Percentiles rank a stretch among this genome's conserved stretches.
These are phyloP conservation scores for Trichoderma orchidacearum DNA, from an alignment of 495 filamentous ascomycete genomes.

Conservation along the genomic window DNA sequence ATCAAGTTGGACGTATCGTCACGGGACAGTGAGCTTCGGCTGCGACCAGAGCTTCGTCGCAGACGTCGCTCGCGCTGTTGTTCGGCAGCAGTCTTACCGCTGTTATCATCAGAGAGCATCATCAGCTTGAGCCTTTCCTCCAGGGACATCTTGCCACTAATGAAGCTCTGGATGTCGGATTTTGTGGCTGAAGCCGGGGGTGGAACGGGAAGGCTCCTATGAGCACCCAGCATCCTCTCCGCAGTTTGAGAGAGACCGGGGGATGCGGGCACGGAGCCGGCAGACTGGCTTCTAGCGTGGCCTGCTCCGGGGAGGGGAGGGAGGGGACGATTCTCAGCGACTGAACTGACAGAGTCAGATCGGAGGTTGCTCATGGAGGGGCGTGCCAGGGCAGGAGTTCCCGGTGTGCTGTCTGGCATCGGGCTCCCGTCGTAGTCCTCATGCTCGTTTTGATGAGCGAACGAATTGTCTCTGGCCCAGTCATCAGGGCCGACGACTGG, in stretches of 20 bases:
- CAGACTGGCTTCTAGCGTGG: slow-evolving; percentile 18
- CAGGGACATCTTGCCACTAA: slow-evolving; percentile 56
- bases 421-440: slow-evolving; percentile 64
- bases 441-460: slow-evolving; percentile 37
- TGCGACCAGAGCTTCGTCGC: slow-evolving; percentile 35
- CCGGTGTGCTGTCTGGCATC: slow-evolving; percentile 31
- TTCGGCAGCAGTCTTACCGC: slow-evolving; percentile 34
- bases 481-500: slow-evolving; percentile 93
- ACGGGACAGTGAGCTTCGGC: slow-evolving; percentile 36
- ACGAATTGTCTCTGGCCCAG: slow-evolving; percentile 52
- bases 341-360: slow-evolving; percentile 55
- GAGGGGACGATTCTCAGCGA: slow-evolving; percentile 58
- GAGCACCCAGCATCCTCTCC: slow-evolving; percentile 45
- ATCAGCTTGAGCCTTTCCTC: slow-evolving; percentile 73
- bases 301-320: slow-evolving; percentile 54
- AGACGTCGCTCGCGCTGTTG: slow-evolving; percentile 49
- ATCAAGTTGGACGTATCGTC: slow-evolving; percentile 22
- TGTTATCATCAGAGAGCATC: slow-evolving; percentile 55
- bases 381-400: slow-evolving; percentile 16
- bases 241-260: slow-evolving; percentile 43
- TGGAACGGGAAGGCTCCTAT: slow-evolving; percentile 50
- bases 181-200: slow-evolving; percentile 54
- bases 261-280: slow-evolving; percentile 13
- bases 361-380: slow-evolving; percentile 31
- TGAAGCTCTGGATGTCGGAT: slow-evolving; percentile 55